Evolutionary conservation across 2,329 filamentous ascomycete species (phyloP), one percentile per base, ranked within the genome.

Genomic region (Alternaria consortialis): DNA sequence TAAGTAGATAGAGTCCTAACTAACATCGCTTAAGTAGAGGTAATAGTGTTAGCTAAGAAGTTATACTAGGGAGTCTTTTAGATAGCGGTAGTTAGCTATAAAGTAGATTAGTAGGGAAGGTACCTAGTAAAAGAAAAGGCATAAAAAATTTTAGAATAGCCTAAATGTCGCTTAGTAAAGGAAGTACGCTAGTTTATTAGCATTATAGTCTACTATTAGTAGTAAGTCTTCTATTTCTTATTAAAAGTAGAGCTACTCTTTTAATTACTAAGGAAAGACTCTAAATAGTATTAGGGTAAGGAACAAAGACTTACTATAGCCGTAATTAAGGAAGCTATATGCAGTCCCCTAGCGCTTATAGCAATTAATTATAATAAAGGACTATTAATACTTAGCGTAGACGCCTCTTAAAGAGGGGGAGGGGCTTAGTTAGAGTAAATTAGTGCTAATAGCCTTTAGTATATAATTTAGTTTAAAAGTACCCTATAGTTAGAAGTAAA

Each of bases 391-490:
- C n/a, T 43, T 43, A 43, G 37, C 15, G 17, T 53, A 20, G 11
- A 53, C 12, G 6, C 27, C 12, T 42, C 27, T 8, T 23, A 43
- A 34, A 12, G 20, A 5, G 32, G n/a, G 15, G 37, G 15, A 20
- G n/a, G 11, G 6, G 39, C n/a, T 7, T 43, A 17, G 31, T 9
- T 53, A 32, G 20, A 43, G 20, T 43, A 53, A n/a, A 15, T 43
- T 32, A 31, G 9, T 3, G 7, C 34, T 4, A 42, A 51, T 51
- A 51, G 20, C 4, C 7, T 25, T 15, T 25, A 27, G 5, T 39
- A 51, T 13, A n/a, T 39, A 15, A 23, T 51, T n/a, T 27, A 17
- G 5, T 43, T 54, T 54, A 54, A 54, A 13, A 56, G 53, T 25
- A 56, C 12, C 13, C 15, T 47, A 47, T 55, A 47, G 42, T 55